Conservation (phyloP, 169 alveolate genomes). For the Babesia gibsoni region DNA sequence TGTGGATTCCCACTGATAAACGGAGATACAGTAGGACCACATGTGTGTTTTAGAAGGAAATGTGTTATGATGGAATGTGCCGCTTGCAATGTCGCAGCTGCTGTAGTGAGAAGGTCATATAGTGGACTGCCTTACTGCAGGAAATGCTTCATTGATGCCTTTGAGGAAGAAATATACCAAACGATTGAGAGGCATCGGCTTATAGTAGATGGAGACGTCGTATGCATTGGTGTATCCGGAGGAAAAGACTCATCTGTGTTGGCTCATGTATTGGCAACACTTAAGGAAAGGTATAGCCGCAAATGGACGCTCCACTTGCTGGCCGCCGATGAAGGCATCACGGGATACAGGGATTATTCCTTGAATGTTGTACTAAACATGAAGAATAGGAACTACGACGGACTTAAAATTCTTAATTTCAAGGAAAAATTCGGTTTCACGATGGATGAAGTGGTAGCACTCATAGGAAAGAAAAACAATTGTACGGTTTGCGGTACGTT, state of each 20-base stretch:
- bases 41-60: neutral
- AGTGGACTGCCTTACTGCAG: slow-evolving; percentile 87
- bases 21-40: neutral
- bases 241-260: slow-evolving; percentile 98
- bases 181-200: slow-evolving; percentile 74
- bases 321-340: slow-evolving; percentile 97
- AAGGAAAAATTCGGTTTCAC: slow-evolving; percentile 91
- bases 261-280: slow-evolving; percentile 88
- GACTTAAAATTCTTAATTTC: slow-evolving; percentile 86
- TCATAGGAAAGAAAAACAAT: slow-evolving; percentile 88
- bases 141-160: slow-evolving; percentile 88
- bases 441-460: slow-evolving; percentile 95
- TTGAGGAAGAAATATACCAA: slow-evolving; percentile 93
- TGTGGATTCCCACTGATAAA: neutral
- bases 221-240: slow-evolving; percentile 96
- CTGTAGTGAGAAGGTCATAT: slow-evolving; percentile 87
- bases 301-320: slow-evolving; percentile 88
- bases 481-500: slow-evolving; percentile 98
- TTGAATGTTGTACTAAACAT: slow-evolving; percentile 88
- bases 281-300: slow-evolving; percentile 88
- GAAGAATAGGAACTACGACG: slow-evolving; percentile 82
- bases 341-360: slow-evolving; percentile 96
- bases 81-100: slow-evolving; percentile 75
- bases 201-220: slow-evolving; percentile 86
- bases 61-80: slow-evolving; percentile 66